Percentiles rank a stretch among this genome's conserved stretches.
Conservation (phyloP, 176 grass and related monocot species). For the maize (Zea mays) region Zm-B73-REFERENCE-NAM-5.0 NC_050101.1:130832001-130832500, state of each 20-base stretch:
- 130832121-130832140: conserved; percentile 31
- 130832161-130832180: conserved; percentile 55
- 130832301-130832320: conserved; percentile 41
- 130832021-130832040: conserved; percentile 51
- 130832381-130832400: conserved; percentile 48
- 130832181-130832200: conserved; percentile 29
- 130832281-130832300: conserved; percentile 39
- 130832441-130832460: conserved; percentile 46
- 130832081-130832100: conserved; percentile 54
- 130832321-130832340: too few species aligned
- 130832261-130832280: conserved; percentile 39
- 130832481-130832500: conserved; percentile 55
- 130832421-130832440: conserved; percentile 58
- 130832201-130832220: conserved; percentile 49
- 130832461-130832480: conserved; percentile 57
- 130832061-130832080: neutral
- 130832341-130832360: neutral
- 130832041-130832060: neutral
- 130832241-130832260: conserved; percentile 47
- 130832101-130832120: conserved; percentile 4
- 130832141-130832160: conserved; percentile 48
- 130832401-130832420: conserved; percentile 67
- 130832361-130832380: conserved; percentile 25
- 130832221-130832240: conserved; percentile 60
- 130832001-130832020: conserved; percentile 58